These are phyloP conservation scores for Cercophora scortea DNA, from an alignment of 495 filamentous ascomycete species.

Conservation along the genomic window DNA sequence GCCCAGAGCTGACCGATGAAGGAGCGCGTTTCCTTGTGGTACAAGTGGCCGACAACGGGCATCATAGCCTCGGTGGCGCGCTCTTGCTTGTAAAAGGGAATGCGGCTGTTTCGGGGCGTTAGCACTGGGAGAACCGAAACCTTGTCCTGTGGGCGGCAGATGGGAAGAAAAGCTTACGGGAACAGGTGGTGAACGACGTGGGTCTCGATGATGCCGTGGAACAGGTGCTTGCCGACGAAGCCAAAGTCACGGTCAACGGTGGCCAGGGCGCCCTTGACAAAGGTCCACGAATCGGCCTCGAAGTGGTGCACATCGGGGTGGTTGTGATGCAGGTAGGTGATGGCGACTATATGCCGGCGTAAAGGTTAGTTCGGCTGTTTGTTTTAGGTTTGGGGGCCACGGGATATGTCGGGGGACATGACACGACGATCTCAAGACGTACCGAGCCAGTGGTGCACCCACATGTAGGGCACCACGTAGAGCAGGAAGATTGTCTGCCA, in stretches of 20 bases:
- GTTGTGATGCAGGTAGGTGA: constrained; percentile 88
- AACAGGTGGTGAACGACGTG: constrained; percentile 90
- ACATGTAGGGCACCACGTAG: constrained; percentile 89
- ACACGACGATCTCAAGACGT: constrained; percentile 22
- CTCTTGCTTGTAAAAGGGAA: constrained; percentile 86
- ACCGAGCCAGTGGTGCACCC: constrained; percentile 97
- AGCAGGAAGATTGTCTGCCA: constrained; percentile 78
- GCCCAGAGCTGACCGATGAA: constrained; percentile 30
- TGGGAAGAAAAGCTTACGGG: constrained; percentile 16
- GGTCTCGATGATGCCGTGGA: constrained; percentile 87
- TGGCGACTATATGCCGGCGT: constrained; percentile 45
- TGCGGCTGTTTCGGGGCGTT: constrained; percentile 40
- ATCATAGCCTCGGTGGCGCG: constrained; percentile 78
- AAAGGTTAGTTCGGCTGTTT: no score
- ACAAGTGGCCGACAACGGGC: constrained; percentile 70
- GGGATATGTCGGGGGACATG: no score
- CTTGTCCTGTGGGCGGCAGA: background rate
- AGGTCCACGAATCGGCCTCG: constrained; percentile 67
- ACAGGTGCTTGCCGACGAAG: constrained; percentile 72
- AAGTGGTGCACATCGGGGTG: constrained; percentile 79
- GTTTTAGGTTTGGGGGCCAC: no score
- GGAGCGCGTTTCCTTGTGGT: constrained; percentile 49
- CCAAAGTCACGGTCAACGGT: constrained; percentile 87
- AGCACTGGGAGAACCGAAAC: background rate
- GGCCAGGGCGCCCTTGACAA: constrained; percentile 73